Evolutionary conservation across 768 basidiomycete genomes (phyloP).

Genomic region (Leccinum ochraceum): DNA sequence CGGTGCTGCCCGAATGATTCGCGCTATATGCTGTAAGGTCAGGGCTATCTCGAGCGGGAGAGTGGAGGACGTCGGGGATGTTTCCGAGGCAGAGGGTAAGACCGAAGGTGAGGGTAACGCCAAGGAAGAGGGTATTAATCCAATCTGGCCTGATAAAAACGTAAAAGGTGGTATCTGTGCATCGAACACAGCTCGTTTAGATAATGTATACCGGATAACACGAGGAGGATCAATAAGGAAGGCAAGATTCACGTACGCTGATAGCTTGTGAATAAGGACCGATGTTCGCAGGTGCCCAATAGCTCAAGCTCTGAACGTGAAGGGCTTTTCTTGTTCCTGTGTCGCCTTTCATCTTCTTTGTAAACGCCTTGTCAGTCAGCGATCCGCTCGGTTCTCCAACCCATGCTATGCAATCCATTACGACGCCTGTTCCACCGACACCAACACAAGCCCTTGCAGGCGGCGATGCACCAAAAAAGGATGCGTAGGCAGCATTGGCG

Average conservation of each 20-base stretch:
- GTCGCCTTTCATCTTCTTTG: constrained; percentile 28
- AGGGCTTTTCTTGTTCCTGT: constrained; percentile 58
- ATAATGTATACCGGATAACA: background rate
- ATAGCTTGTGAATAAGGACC: constrained; percentile 98
- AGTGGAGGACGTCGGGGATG: constrained; percentile 55
- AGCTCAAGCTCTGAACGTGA: constrained; percentile 94
- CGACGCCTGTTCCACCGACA: constrained; percentile 59
- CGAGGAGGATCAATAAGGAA: background rate
- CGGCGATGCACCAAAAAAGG: constrained; percentile 87
- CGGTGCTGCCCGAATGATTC: constrained; percentile 61
- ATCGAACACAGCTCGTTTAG: background rate
- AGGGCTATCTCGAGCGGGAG: constrained; percentile 70
- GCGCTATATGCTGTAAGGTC: constrained; percentile 74
- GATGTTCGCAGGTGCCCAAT: constrained; percentile 99
- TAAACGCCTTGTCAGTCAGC: constrained; percentile 13
- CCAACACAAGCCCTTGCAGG: constrained; percentile 95
- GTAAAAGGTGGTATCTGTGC: constrained; percentile 68
- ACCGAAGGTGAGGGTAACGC: constrained; percentile 58
- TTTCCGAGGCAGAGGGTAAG: constrained; percentile 30
- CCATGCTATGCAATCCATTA: constrained; percentile 84
- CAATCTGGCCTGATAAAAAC: constrained; percentile 96
- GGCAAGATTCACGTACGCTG: constrained; percentile 48
- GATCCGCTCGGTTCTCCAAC: constrained; percentile 17
- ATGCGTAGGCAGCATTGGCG: constrained; percentile 77
- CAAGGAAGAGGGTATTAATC: constrained; percentile 76